A percentile compares a stretch with the other conserved stretches of the same genome.
Conservation (phyloP, 139 green algal species). For the Volvox africanus region DNA sequence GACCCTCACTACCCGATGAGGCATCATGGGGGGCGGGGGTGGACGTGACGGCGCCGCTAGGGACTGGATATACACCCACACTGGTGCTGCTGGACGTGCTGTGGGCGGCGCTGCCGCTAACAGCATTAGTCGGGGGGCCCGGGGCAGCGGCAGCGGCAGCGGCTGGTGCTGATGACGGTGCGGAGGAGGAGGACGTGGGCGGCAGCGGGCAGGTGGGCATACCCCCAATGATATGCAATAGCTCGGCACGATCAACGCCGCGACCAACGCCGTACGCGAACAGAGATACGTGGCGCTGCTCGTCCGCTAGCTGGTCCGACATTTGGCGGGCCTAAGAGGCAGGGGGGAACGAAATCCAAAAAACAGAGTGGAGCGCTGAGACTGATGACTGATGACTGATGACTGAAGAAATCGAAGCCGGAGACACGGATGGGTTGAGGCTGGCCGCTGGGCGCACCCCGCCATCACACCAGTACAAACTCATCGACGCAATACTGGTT, state of each 20-base stretch:
- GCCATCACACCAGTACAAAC: too few species aligned
- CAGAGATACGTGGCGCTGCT: constrained; percentile 69
- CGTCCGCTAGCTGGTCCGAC: constrained; percentile 66
- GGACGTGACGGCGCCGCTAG: too few species aligned
- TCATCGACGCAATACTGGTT: too few species aligned
- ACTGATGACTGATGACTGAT: too few species aligned
- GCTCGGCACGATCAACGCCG: constrained; percentile 76
- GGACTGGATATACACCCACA: neutral
- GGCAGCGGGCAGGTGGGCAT: neutral
- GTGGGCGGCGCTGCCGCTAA: neutral
- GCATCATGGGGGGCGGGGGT: neutral
- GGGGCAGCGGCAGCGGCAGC: neutral
- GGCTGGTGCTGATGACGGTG: neutral
- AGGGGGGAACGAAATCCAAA: too few species aligned
- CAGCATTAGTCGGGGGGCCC: too few species aligned
- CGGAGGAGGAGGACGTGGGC: neutral
- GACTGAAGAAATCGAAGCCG: too few species aligned
- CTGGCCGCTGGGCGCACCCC: too few species aligned
- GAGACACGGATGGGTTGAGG: too few species aligned
- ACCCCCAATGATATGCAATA: constrained; percentile 69
- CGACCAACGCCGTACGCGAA: constrained; percentile 83
- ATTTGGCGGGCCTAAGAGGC: constrained; percentile 62
- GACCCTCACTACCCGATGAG: neutral
- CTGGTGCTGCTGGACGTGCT: neutral
- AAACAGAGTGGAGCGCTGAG: too few species aligned